A percentile compares a stretch with the other conserved stretches of the same genome.
These are phyloP conservation scores for Mortierella hygrophila DNA, from an alignment of 192 early-diverging fungal species.

Conservation along the genomic window DNA sequence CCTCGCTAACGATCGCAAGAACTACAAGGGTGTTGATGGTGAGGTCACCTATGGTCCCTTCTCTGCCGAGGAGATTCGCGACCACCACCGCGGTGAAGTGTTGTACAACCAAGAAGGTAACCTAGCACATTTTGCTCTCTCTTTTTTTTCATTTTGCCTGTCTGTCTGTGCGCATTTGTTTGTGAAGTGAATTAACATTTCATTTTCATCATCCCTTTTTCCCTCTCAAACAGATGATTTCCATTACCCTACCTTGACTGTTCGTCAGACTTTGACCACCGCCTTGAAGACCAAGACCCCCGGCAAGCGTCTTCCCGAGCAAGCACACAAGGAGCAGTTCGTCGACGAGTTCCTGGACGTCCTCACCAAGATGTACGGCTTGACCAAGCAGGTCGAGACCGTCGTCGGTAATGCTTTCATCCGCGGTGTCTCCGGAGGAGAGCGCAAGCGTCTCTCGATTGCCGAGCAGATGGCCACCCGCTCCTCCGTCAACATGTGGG, in stretches of 20 bases:
- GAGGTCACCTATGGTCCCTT: conserved; percentile 78
- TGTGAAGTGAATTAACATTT: not conserved
- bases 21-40: conserved; percentile 65
- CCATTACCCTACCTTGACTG: conserved; percentile 84
- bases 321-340: conserved; percentile 60
- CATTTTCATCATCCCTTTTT: not conserved
- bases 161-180: not conserved
- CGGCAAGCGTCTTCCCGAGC: conserved; percentile 64
- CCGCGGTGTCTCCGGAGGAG: conserved; percentile 82
- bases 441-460: conserved; percentile 83
- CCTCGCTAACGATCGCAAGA: conserved; percentile 68
- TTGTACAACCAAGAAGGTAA: conserved; percentile 82
- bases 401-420: conserved; percentile 81
- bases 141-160: not conserved
- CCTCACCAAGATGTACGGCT: conserved; percentile 69
- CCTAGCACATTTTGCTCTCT: not conserved
- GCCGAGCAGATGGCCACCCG: conserved; percentile 80
- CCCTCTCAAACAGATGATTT: conserved; percentile 66
- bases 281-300: conserved; percentile 82
- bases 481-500: conserved; percentile 71
- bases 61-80: conserved; percentile 66
- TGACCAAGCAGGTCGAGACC: conserved; percentile 77
- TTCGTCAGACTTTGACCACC: conserved; percentile 83
- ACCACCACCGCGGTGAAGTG: conserved; percentile 80
- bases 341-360: conserved; percentile 68